Evolutionary conservation across 208 protist species (phyloP).

Genomic region (Acanthamoeba healyi): DNA sequence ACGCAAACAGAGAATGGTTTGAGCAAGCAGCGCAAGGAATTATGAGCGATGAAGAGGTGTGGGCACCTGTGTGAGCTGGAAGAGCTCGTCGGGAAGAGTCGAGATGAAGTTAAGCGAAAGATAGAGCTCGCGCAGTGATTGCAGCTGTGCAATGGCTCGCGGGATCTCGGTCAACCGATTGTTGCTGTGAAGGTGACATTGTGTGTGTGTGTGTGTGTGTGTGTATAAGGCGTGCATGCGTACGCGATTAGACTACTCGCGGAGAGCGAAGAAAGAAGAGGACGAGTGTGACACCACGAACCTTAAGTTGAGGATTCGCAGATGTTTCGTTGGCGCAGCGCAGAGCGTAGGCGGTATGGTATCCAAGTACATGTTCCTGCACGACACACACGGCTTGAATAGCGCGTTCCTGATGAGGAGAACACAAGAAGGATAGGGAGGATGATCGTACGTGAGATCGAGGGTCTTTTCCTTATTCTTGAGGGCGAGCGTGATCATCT

Average conservation of each 20-base stretch:
- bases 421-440: not conserved
- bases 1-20: too few relatives aligned
- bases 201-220: too few relatives aligned
- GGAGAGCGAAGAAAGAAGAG: too few relatives aligned
- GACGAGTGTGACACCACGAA: not conserved
- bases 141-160: not conserved
- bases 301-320: constrained; percentile 5
- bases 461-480: constrained; percentile 38
- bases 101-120: constrained; percentile 36
- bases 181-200: not conserved
- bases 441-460: constrained; percentile 34
- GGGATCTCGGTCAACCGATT: constrained; percentile 47
- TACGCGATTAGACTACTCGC: too few relatives aligned
- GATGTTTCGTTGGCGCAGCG: not conserved
- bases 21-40: not conserved
- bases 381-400: too few relatives aligned
- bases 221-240: not conserved
- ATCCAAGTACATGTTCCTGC: constrained; percentile 1
- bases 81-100: constrained; percentile 32
- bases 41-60: not conserved
- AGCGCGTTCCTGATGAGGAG: too few relatives aligned
- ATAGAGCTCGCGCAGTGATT: constrained; percentile 40
- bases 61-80: constrained; percentile 10
- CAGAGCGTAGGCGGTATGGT: not conserved
- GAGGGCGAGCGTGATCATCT: constrained; percentile 38